Conservation (phyloP, 352 stramenopile genomes). For the Phytophthora multivora region DNA sequence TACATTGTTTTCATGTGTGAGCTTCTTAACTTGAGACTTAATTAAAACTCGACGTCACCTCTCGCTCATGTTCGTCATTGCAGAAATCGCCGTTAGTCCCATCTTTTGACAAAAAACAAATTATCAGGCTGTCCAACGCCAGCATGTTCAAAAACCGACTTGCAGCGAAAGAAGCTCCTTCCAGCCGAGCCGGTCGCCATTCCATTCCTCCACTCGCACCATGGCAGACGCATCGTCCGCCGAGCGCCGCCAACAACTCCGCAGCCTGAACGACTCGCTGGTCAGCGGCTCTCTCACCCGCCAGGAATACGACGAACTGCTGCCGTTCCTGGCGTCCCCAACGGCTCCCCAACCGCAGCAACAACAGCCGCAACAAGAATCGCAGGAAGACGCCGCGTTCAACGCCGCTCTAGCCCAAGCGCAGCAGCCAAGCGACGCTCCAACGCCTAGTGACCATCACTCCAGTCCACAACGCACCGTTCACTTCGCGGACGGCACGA, state of each 20-base stretch:
- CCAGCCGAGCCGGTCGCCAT: background rate
- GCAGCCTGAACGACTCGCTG: conserved; percentile 42
- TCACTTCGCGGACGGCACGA: conserved; percentile 22
- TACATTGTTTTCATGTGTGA: too few relatives aligned
- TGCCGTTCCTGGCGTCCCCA: conserved; percentile 38
- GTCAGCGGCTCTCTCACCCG: conserved; percentile 36
- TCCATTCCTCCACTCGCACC: conserved; percentile 13
- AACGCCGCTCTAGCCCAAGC: conserved; percentile 8
- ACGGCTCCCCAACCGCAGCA: conserved; percentile 2
- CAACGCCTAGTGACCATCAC: conserved; percentile 4
- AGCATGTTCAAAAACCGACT: background rate
- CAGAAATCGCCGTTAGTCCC: too few relatives aligned
- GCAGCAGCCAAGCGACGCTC: conserved; percentile 6
- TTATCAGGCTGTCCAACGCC: conserved; percentile 32
- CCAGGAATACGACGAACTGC: conserved; percentile 47
- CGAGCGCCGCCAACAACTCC: conserved; percentile 36
- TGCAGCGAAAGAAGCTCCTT: conserved; percentile 1
- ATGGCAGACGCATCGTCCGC: conserved; percentile 16
- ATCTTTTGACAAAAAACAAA: too few relatives aligned
- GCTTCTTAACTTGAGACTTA: too few relatives aligned
- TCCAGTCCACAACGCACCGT: conserved; percentile 18
- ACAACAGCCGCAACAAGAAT: conserved; percentile 9
- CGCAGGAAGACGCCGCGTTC: conserved; percentile 12
- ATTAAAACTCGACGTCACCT: too few relatives aligned
- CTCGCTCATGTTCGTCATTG: too few relatives aligned